phyloP scores from a whole-genome alignment of 805 yeast species.

The Spathaspora passalidarum region DNA sequence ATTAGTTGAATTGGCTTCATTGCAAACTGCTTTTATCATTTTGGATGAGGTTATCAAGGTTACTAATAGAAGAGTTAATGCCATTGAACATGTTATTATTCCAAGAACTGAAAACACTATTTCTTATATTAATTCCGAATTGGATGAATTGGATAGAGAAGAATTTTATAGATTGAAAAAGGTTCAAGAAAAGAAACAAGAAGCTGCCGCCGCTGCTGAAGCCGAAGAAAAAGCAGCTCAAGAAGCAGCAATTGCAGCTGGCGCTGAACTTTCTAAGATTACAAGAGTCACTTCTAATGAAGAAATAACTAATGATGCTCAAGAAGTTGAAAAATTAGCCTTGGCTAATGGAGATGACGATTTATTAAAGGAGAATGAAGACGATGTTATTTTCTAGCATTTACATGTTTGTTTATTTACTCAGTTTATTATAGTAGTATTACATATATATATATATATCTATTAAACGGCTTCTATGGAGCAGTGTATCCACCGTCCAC shows the following conservation, averaged over 20 bases:
- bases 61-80: constrained; percentile 96
- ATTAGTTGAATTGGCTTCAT: constrained; percentile 88
- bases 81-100: constrained; percentile 96
- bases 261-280: not conserved
- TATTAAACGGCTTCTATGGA: not conserved
- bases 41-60: constrained; percentile 97
- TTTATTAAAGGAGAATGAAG: constrained; percentile 41
- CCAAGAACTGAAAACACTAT: constrained; percentile 98
- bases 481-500: constrained; percentile 47
- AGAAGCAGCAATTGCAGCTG: constrained; percentile 9
- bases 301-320: constrained; percentile 16
- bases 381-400: constrained; percentile 42
- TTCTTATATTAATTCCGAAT: constrained; percentile 84
- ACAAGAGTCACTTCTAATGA: constrained; percentile 2
- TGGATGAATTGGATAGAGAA: constrained; percentile 97
- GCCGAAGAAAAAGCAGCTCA: constrained; percentile 38
- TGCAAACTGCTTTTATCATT: constrained; percentile 95
- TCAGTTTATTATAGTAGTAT: not conserved
- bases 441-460: not conserved
- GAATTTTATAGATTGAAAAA: constrained; percentile 95
- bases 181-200: constrained; percentile 91
- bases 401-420: not conserved
- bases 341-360: constrained; percentile 15
- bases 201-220: constrained; percentile 66
- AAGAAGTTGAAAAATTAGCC: constrained; percentile 26